Conservation (phyloP, 1,284 basidiomycete species). For the Cystobasidiaceae sp. region DNA sequence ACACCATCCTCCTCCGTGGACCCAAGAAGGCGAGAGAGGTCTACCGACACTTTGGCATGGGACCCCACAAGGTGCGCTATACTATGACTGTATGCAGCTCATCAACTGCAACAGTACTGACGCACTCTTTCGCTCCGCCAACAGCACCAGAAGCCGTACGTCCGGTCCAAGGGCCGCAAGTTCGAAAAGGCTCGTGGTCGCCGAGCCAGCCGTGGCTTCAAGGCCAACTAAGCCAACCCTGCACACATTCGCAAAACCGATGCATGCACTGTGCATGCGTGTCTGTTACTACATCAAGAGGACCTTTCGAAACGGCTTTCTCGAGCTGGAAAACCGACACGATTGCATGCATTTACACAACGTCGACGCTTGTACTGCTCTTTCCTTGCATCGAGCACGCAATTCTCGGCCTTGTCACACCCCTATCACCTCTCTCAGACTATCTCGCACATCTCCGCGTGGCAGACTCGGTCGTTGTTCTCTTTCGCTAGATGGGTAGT, state of each 20-base stretch:
- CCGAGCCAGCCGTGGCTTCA: conserved; percentile 47
- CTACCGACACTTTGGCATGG: conserved; percentile 94
- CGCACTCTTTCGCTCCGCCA: background rate
- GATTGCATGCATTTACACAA: too few species aligned
- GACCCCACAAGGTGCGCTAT: conserved; percentile 61
- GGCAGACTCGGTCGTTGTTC: too few species aligned
- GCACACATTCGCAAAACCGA: too few species aligned
- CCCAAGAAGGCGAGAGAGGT: conserved; percentile 90
- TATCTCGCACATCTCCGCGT: too few species aligned
- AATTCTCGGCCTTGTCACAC: too few species aligned
- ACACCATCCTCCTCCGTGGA: conserved; percentile 88
- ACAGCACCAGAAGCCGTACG: conserved; percentile 82
- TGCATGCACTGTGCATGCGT: background rate
- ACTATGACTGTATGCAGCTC: background rate
- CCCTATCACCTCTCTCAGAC: too few species aligned
- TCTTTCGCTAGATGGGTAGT: too few species aligned
- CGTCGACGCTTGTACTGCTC: too few species aligned
- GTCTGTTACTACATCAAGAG: background rate
- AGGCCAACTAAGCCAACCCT: conserved; percentile 26
- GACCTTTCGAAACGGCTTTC: background rate
- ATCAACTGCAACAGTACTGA: background rate
- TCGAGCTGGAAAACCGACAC: too few species aligned
- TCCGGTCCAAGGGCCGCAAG: conserved; percentile 92
- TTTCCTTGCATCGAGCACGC: too few species aligned
- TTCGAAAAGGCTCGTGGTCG: conserved; percentile 55